Evolutionary conservation across 1,139 yeast species (phyloP).

Genomic region (Pichia sp.): DNA sequence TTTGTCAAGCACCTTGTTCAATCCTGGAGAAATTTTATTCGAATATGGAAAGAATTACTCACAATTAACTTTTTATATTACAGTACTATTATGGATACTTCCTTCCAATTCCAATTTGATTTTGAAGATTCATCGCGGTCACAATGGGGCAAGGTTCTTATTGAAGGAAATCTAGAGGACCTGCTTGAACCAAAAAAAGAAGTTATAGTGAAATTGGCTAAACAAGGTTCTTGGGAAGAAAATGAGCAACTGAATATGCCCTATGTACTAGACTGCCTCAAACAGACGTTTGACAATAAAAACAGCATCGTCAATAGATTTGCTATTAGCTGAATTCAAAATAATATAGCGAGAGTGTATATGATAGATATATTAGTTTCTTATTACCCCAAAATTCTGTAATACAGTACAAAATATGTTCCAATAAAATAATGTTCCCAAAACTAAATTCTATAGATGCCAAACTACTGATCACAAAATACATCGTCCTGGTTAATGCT

Average conservation of each 20-base stretch:
- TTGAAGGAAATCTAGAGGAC: constrained; percentile 6
- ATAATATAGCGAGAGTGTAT: background rate
- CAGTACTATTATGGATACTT: background rate
- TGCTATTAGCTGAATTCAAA: background rate
- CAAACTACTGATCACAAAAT: background rate
- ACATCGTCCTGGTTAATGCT: background rate
- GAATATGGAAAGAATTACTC: constrained; percentile 17
- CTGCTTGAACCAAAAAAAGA: constrained; percentile 4
- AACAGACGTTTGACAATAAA: constrained; percentile 1
- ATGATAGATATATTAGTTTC: background rate
- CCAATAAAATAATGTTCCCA: background rate
- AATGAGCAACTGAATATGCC: background rate
- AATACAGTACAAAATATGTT: background rate
- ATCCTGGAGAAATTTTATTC: constrained; percentile 11
- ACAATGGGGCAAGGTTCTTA: background rate
- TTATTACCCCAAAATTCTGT: background rate
- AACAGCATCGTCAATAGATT: constrained; percentile 12
- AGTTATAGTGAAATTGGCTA: background rate
- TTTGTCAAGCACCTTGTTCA: constrained; percentile 3
- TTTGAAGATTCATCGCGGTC: background rate
- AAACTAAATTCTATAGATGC: background rate
- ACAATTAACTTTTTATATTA: constrained; percentile 12
- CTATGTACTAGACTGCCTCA: background rate
- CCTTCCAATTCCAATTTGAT: constrained; percentile 5
- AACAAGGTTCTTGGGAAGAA: background rate